A percentile compares a stretch with the other conserved stretches of the same genome.
phyloP scores from a whole-genome alignment of 2,329 filamentous ascomycete species.

The Coniella lustricola region DNA sequence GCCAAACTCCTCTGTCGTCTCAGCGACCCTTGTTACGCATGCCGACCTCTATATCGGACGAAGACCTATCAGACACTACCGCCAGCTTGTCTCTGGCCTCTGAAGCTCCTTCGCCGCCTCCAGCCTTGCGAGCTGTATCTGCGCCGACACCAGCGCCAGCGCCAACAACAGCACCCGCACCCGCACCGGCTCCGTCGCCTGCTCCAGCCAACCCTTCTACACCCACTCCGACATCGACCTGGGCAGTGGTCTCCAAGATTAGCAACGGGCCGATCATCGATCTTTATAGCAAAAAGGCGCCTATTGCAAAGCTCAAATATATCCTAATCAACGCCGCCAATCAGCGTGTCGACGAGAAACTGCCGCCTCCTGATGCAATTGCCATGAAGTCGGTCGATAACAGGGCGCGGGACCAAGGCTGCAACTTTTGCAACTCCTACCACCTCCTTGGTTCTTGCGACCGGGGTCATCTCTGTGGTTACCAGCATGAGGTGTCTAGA shows the following conservation, averaged over 20 bases:
- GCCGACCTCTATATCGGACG: no score
- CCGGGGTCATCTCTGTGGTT: conserved; percentile 6
- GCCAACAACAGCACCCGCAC: not conserved
- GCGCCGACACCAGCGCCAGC: not conserved
- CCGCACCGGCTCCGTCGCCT: not conserved
- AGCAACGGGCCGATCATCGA: conserved; percentile 10
- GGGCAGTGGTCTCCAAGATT: conserved; percentile 12
- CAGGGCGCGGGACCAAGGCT: conserved; percentile 10
- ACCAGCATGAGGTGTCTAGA: conserved; percentile 8
- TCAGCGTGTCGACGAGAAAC: conserved; percentile 14
- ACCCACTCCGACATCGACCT: not conserved
- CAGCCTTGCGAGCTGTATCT: no score
- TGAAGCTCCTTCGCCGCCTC: not conserved
- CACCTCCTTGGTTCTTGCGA: conserved; percentile 10
- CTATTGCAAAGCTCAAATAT: conserved; percentile 8
- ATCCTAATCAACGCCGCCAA: conserved; percentile 12
- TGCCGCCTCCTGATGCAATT: not conserved
- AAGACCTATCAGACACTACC: not conserved
- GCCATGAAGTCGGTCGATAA: conserved; percentile 10
- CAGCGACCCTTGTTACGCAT: no score
- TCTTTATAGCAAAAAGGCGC: conserved; percentile 10
- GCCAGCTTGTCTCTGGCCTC: not conserved
- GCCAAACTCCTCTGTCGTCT: no score
- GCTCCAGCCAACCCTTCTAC: not conserved
- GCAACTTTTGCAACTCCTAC: conserved; percentile 16